phyloP scores from a whole-genome alignment of 805 yeast species.

The Ogataea saltuana region DNA sequence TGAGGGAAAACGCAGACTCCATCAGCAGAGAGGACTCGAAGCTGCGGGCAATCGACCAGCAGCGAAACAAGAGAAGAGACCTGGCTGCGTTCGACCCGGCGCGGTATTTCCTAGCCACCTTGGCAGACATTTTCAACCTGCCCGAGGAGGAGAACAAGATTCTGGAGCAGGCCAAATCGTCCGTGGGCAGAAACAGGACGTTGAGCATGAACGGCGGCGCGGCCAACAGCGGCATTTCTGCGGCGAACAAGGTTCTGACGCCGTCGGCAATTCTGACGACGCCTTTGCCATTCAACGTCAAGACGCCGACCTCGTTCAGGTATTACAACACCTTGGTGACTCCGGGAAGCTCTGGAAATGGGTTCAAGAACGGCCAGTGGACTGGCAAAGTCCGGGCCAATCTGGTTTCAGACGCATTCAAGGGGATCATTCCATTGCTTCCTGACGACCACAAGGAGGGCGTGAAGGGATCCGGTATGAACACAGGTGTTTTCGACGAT shows the following conservation, averaged over 20 bases:
- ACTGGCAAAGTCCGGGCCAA: slow-evolving; percentile 45
- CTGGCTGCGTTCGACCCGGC: slow-evolving; percentile 48
- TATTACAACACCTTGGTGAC: slow-evolving; percentile 22
- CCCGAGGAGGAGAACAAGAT: slow-evolving; percentile 40
- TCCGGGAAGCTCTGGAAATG: slow-evolving; percentile 15
- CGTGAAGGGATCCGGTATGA: slow-evolving; percentile 6
- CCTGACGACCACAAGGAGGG: slow-evolving; percentile 23
- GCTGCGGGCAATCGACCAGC: slow-evolving; percentile 37
- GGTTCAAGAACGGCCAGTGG: slow-evolving; percentile 17
- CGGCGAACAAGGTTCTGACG: slow-evolving; percentile 31
- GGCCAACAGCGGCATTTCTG: slow-evolving; percentile 14
- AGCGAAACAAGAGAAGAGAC: slow-evolving; percentile 47
- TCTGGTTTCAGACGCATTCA: slow-evolving; percentile 47
- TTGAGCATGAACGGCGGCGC: slow-evolving; percentile 12
- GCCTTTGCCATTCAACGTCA: slow-evolving; percentile 37
- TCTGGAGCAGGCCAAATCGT: slow-evolving; percentile 24
- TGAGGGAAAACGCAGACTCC: slow-evolving; percentile 34
- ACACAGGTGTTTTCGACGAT: slow-evolving; percentile 12
- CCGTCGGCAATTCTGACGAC: slow-evolving; percentile 43
- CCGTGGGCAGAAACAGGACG: slow-evolving; percentile 14
- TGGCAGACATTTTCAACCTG: slow-evolving; percentile 50
- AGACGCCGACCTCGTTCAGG: slow-evolving; percentile 46
- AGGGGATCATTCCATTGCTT: slow-evolving; percentile 39
- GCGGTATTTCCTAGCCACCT: slow-evolving; percentile 49
- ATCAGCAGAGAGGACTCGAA: slow-evolving; percentile 32